Percentiles rank a stretch among this genome's conserved stretches.
phyloP scores from a whole-genome alignment of 495 filamentous ascomycete species.

The Daldinia decipiens region DNA sequence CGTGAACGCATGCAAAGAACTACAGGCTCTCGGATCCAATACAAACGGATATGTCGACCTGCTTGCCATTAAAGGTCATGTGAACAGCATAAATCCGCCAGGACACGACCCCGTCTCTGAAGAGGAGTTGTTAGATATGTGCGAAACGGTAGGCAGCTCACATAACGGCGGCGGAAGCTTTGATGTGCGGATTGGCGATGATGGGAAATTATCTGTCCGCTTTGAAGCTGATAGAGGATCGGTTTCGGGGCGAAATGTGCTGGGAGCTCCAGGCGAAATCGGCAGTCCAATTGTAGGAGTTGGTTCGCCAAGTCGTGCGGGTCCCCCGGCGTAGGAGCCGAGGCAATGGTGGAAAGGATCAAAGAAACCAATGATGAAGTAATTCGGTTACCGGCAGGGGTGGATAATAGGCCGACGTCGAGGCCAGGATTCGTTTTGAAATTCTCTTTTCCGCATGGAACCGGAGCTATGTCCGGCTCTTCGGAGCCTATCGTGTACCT shows the following conservation, averaged over 20 bases:
- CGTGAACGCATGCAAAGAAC: conserved; percentile 59
- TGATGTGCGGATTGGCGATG: conserved; percentile 64
- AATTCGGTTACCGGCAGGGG: not conserved
- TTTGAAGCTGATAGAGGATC: conserved; percentile 46
- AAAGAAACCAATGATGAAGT: not conserved
- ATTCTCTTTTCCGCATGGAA: conserved; percentile 20
- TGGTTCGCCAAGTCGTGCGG: conserved; percentile 26
- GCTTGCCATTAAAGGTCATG: conserved; percentile 69
- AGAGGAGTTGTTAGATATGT: conserved; percentile 85
- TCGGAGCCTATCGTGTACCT: conserved; percentile 18
- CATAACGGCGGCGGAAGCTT: conserved; percentile 92
- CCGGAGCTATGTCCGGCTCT: conserved; percentile 18
- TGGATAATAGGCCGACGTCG: not conserved
- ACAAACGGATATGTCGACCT: conserved; percentile 73
- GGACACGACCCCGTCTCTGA: conserved; percentile 68
- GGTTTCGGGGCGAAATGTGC: conserved; percentile 48
- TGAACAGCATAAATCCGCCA: conserved; percentile 67
- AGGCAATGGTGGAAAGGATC: too few relatives aligned
- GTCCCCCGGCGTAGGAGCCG: conserved; percentile 8
- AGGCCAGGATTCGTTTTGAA: conserved; percentile 16
- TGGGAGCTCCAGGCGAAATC: conserved; percentile 64
- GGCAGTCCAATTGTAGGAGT: conserved; percentile 66
- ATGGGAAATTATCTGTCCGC: conserved; percentile 62
- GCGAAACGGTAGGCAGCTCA: conserved; percentile 86
- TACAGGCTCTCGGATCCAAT: conserved; percentile 48